Base-by-base conservation (phyloP, 192 early-diverging fungal species). In the Cetraspora pellucida region DNA sequence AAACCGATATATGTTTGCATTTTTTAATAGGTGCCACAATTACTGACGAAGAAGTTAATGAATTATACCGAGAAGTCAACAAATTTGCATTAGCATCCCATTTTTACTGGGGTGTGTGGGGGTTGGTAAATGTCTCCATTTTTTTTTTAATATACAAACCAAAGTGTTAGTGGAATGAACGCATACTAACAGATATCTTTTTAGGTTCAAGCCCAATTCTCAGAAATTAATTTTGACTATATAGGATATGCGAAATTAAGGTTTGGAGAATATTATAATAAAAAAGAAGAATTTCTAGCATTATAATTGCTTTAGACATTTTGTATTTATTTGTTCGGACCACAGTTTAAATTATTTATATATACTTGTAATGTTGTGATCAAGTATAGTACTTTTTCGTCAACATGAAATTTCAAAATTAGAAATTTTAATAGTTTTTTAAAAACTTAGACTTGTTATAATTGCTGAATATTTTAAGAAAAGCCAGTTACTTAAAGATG, bases 151-250 rank as follows among this genome's bases (percentile, higher is more conserved):
- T 72, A 77, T 4, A 79, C 84, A 10, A 81, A 79, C 74, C 76
- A 10, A 54, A 19, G 13, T 78, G 50, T 77, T 85, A 21, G 50
- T 83, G 27, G n/a, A 30, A 23, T 25, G 2, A 13, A 37, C 31
- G 45, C 25, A 43, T 69, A 19, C n/a, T 77, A 19, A 19, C 30
- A 81, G 25, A 46, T 55, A 23, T 13, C 43, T 27, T 52, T 58
- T 23, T 64, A 81, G 80, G 72, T 83, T 25, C 96, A 98, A 82
- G 94, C 94, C 2, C 87, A 89, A 28, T 82, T 95, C 23, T 96
- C 95, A 10, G 94, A 97, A 79, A 90, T 98, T 31, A 95, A 97
- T 80, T 98, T 98, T 90, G 93, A 96, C 78, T 98, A 98, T 79
- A 89, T 93, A 85, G 90, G 87, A 50, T 98, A 97, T 84, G 93